Percentiles rank a stretch among this genome's conserved stretches.
These are phyloP conservation scores for Platismatia glauca DNA, from an alignment of 495 filamentous ascomycete genomes.

Conservation along the genomic window DNA sequence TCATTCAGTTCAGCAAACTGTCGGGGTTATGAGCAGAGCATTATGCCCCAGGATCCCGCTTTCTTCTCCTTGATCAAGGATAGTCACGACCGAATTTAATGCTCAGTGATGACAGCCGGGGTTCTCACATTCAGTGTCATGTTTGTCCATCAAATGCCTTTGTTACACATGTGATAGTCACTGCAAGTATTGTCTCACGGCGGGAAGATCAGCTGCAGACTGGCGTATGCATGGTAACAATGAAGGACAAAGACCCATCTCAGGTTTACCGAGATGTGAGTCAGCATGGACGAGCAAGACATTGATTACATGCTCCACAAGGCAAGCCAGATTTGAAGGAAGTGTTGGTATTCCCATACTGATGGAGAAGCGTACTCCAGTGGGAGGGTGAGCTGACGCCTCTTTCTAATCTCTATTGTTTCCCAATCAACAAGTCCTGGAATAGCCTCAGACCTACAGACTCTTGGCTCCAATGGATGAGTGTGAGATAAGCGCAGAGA, in stretches of 20 bases:
- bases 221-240: background rate
- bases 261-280: background rate
- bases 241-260: background rate
- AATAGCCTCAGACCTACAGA: background rate
- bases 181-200: background rate
- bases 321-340: background rate
- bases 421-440: background rate
- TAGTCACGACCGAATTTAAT: background rate
- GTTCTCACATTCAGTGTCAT: background rate
- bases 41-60: background rate
- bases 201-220: background rate
- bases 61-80: background rate
- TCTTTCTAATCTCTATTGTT: no score
- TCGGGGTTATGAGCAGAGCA: background rate
- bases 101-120: background rate
- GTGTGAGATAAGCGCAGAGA: background rate
- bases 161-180: background rate
- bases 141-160: background rate
- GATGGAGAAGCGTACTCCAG: background rate
- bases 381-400: background rate
- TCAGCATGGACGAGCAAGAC: background rate
- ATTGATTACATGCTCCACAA: background rate
- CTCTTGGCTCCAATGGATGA: no score
- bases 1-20: background rate
- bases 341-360: background rate